Evolutionary conservation across 1,284 basidiomycete species (phyloP), one percentile per base, ranked within the genome.

Genomic region (Marasmius fiardii): DNA sequence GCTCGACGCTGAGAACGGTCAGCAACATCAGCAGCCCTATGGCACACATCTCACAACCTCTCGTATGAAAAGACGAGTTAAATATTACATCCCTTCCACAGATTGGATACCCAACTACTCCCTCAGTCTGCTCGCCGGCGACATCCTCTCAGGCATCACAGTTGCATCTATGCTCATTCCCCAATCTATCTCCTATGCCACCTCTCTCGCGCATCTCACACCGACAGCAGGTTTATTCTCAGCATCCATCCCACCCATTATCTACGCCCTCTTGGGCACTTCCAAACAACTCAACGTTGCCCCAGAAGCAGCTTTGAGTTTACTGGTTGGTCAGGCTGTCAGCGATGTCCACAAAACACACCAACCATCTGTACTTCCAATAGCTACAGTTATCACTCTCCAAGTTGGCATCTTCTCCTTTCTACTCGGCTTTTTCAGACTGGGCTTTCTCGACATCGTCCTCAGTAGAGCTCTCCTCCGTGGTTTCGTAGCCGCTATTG

Each of bases 391-490:
- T 11, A 88, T 93, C 53, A 91, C 92, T 0, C 80, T 95, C 52
- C 92, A 95, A 75, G 88, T 87, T 57, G 94, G 94, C n/a, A 64
- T 95, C 26, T 90, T 98, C 62, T 90, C 92, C 1, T 93, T 93
- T 62, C 68, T 90, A 10, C 79, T 98, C 33, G 95, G 95, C 5
- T 82, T 97, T 58, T 86, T 96, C 65, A 82, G 94, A 18, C 78
- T 98, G 0, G 95, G 95, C 1, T 98, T 98, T 71, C 84, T 98
- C 52, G 95, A 98, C 68, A 95, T 97, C 16, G 90, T 98, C 2
- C 80, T 98, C n/a, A 92, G 90, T 60, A 84, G 93, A 56, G 92
- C 95, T 4, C 74, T 93, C 6, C 78, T 98, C 37, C 82, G 92
- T 37, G 95, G 95, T 5, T 98, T 97, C 69, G 85, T 94, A 52